Evolutionary conservation across 1,284 basidiomycete species (phyloP).

Genomic region (Flammula alnicola): DNA sequence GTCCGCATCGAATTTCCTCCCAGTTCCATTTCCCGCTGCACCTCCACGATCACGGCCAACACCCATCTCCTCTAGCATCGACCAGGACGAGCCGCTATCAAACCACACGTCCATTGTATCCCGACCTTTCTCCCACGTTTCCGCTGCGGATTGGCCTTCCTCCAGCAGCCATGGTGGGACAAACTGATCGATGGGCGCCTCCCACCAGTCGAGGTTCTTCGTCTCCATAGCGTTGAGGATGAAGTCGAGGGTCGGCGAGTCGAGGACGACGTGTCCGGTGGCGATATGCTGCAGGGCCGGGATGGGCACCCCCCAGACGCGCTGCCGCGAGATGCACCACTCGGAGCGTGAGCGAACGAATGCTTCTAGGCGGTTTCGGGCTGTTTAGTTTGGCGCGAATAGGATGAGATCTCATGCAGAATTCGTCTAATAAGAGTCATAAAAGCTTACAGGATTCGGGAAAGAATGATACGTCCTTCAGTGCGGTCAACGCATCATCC

Average conservation of each 20-base stretch:
- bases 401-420: conserved; percentile 8
- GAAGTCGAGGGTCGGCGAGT: conserved; percentile 71
- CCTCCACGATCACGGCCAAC: conserved; percentile 31
- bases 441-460: conserved; percentile 70
- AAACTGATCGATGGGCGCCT: conserved; percentile 85
- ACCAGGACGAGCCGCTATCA: conserved; percentile 97
- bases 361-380: conserved; percentile 83
- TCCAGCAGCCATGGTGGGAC: conserved; percentile 62
- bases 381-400: no score
- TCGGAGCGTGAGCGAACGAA: conserved; percentile 91
- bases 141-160: conserved; percentile 44
- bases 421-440: neutral
- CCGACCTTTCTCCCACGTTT: conserved; percentile 74
- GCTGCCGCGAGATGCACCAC: conserved; percentile 99
- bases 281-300: conserved; percentile 81
- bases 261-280: conserved; percentile 72
- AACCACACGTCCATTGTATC: conserved; percentile 99
- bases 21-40: conserved; percentile 19
- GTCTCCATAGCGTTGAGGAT: conserved; percentile 77
- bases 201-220: conserved; percentile 91
- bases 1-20: conserved; percentile 66
- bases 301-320: conserved; percentile 98
- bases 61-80: conserved; percentile 61
- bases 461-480: conserved; percentile 79
- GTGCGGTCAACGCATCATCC: conserved; percentile 70